Evolutionary conservation across 257 asterid genomes (phyloP), one percentile per base, ranked within the genome.

Genomic region (Nicotiana otophora): DNA sequence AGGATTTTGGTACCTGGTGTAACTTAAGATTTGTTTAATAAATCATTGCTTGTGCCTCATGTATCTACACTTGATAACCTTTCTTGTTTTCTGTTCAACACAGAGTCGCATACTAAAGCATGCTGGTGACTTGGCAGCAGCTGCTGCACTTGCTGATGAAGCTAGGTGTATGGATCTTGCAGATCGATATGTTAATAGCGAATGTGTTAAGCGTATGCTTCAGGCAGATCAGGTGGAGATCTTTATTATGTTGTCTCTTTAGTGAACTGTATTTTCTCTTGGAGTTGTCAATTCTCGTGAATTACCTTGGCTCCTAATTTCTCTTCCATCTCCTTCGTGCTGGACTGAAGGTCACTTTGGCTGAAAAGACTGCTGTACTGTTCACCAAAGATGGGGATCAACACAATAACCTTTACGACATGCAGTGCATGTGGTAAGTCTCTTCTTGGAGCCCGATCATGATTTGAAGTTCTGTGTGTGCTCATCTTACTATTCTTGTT

Each of bases 151-250:
- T 88, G 98, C 99, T 85, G 97, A 96, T 90, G 99, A 96, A 88
- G 99, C 98, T 78, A 90, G 99, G 90, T 91, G 97, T 85, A 91
- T 96, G 98, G 99, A 96, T 93, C 97, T 96, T 82, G 99, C 99
- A 53, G 99, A 96, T 87, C 98, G 99, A 66, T 96, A 94, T 58
- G 91, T 96, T 85, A 96, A 96, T 83, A 96, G 99, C 86, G 96
- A 93, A 83, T 96, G 98, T 58, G 98, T 96, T 84, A 96, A 94
- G 87, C 96, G 98, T 65, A 96, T 96, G 98, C 94, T 96, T 92
- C 97, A 96, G 90, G 99, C 99, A 61, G 99, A 96, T 87, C 95
- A 96, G 98, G 99, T 96, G 79, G 62, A 81, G 61, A 83, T 39
- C 78, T 78, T 80, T 61, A 16, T 34, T 14, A 54, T 42, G 51